phyloP scores from a whole-genome alignment of 2,329 filamentous ascomycete genomes.

The Ceratocystiopsis brevicomis region DNA sequence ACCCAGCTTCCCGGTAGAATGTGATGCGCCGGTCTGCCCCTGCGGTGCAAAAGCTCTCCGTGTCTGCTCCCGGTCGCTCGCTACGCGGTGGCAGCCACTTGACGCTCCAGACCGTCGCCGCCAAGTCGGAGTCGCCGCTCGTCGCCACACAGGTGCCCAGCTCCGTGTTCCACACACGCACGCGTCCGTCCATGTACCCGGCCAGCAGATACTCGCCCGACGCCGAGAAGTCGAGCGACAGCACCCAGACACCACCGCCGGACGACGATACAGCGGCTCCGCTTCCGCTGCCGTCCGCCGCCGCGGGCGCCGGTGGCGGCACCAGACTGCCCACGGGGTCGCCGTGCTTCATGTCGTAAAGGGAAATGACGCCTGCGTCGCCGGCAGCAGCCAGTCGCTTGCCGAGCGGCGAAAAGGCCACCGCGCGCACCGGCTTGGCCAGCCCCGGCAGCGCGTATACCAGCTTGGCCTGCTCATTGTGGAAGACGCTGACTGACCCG shows the following conservation, averaged over 20 bases:
- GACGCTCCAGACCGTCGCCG: conserved; percentile 55
- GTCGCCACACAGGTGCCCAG: conserved; percentile 73
- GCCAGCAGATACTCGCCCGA: conserved; percentile 83
- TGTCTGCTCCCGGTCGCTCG: conserved; percentile 20
- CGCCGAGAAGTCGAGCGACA: conserved; percentile 79
- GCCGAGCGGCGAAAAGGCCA: conserved; percentile 74
- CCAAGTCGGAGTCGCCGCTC: conserved; percentile 74
- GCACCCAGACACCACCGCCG: conserved; percentile 50
- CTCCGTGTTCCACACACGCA: conserved; percentile 89
- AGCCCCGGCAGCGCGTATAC: conserved; percentile 74
- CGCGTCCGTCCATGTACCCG: conserved; percentile 79
- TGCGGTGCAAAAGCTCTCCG: conserved; percentile 57
- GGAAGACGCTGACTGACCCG: conserved; percentile 84
- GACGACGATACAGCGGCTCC: too few species aligned
- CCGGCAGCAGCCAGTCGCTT: conserved; percentile 77
- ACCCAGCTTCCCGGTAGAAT: conserved; percentile 60
- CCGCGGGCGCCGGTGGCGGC: conserved; percentile 21
- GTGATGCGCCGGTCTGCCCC: conserved; percentile 58
- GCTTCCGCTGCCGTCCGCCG: conserved; percentile 26
- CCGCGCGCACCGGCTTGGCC: conserved; percentile 65
- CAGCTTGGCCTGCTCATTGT: conserved; percentile 72
- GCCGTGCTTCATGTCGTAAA: conserved; percentile 83
- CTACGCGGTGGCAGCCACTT: conserved; percentile 59
- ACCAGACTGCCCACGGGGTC: conserved; percentile 74
- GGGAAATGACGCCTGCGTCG: conserved; percentile 69